Conservation (phyloP, 2,329 filamentous ascomycete species). For the Colletotrichum endophyticum region DNA sequence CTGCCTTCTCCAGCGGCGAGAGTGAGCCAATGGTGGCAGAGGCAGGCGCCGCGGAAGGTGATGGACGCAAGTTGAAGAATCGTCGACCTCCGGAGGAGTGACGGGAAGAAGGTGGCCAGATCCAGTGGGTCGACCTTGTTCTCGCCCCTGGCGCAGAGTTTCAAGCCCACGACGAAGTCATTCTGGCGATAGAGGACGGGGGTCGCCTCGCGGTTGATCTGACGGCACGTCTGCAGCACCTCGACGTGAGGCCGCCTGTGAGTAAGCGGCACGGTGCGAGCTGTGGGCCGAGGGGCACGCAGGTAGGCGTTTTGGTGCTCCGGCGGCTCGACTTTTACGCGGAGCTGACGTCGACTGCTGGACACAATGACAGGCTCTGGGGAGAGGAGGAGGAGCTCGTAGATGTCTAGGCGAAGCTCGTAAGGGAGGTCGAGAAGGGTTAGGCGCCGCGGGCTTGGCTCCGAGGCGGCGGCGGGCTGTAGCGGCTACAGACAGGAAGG, state of each 20-base stretch:
- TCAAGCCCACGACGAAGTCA: constrained; percentile 26
- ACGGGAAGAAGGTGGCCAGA: constrained; percentile 23
- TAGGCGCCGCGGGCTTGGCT: not conserved
- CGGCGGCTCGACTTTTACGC: constrained; percentile 9
- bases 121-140: not conserved
- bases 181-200: constrained; percentile 33
- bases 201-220: constrained; percentile 32
- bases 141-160: constrained; percentile 17
- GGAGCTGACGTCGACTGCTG: constrained; percentile 7
- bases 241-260: constrained; percentile 24
- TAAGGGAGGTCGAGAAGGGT: constrained; percentile 28
- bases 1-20: not conserved
- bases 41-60: constrained; percentile 23
- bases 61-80: constrained; percentile 19
- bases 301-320: constrained; percentile 5
- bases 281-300: constrained; percentile 3
- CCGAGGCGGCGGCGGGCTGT: not conserved
- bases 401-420: constrained; percentile 33
- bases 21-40: constrained; percentile 15
- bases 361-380: constrained; percentile 19
- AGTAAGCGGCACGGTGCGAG: not conserved
- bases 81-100: constrained; percentile 24
- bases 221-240: constrained; percentile 33
- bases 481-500: not conserved
- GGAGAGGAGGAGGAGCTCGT: constrained; percentile 25